Evolutionary conservation across 2,329 filamentous ascomycete species (phyloP).

Genomic region (Kalmusia sp.): DNA sequence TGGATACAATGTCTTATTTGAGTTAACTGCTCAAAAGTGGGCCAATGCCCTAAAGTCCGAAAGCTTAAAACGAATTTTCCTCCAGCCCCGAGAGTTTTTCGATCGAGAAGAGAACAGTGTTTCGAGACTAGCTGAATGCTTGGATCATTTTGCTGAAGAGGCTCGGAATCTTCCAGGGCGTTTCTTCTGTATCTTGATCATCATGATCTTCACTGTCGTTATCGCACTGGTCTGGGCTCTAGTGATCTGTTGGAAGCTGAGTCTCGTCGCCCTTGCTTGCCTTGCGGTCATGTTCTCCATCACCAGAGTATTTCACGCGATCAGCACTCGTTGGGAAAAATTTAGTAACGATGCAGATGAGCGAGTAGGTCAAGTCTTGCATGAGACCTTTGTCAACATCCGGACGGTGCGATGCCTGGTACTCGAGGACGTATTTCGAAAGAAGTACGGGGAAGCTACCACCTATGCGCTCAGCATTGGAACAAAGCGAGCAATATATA

Average conservation of each 20-base stretch:
- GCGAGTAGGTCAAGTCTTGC: conserved; percentile 67
- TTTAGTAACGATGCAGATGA: conserved; percentile 70
- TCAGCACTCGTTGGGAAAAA: conserved; percentile 76
- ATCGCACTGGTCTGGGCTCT: conserved; percentile 80
- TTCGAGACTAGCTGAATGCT: conserved; percentile 69
- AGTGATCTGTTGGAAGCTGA: conserved; percentile 77
- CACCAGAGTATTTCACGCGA: conserved; percentile 68
- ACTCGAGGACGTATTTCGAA: conserved; percentile 73
- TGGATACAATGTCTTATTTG: conserved; percentile 73
- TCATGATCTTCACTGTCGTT: conserved; percentile 70
- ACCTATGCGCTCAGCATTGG: conserved; percentile 66
- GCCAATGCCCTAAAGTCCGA: conserved; percentile 72
- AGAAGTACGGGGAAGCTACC: conserved; percentile 65
- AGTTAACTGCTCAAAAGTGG: conserved; percentile 77
- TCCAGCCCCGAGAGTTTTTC: conserved; percentile 82
- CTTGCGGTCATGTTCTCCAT: conserved; percentile 72
- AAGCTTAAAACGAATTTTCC: conserved; percentile 73
- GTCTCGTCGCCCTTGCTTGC: conserved; percentile 75
- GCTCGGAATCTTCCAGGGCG: conserved; percentile 82
- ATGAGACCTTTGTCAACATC: conserved; percentile 80
- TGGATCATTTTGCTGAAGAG: conserved; percentile 86
- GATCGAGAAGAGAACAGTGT: conserved; percentile 71
- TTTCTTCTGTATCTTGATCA: conserved; percentile 74
- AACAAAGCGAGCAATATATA: conserved; percentile 68
- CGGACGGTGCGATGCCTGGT: conserved; percentile 78